phyloP scores from a whole-genome alignment of 2,329 filamentous ascomycete species.

The Trichophyton verrucosum region DNA sequence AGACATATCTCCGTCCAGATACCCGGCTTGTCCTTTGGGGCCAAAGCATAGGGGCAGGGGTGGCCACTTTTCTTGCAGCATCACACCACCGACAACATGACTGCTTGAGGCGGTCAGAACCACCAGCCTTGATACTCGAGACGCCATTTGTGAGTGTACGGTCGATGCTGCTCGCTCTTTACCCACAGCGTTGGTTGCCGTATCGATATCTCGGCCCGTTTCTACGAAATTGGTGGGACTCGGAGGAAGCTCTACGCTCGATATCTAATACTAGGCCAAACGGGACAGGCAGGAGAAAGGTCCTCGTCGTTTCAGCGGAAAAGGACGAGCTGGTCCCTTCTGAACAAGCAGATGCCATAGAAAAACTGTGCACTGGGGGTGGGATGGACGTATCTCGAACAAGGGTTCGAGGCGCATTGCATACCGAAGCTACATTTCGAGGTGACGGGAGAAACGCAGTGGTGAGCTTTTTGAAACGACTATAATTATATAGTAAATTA shows the following conservation, averaged over 20 bases:
- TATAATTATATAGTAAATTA: background rate
- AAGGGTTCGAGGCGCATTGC: constrained; percentile 36
- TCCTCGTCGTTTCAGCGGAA: constrained; percentile 31
- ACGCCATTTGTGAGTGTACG: constrained; percentile 62
- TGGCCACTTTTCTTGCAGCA: constrained; percentile 49
- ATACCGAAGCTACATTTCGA: constrained; percentile 38
- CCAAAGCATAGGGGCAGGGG: constrained; percentile 45
- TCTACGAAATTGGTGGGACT: constrained; percentile 50
- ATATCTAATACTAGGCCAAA: constrained; percentile 19
- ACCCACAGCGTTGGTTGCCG: constrained; percentile 68
- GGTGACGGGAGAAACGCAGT: constrained; percentile 32
- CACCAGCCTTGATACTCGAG: constrained; percentile 50
- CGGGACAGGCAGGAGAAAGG: constrained; percentile 15
- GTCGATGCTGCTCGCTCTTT: constrained; percentile 58
- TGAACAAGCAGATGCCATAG: constrained; percentile 25
- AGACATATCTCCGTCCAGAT: constrained; percentile 22
- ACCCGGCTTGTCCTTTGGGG: constrained; percentile 12
- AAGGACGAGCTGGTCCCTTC: constrained; percentile 35
- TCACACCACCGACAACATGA: constrained; percentile 26
- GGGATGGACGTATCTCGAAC: constrained; percentile 27
- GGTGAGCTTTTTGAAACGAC: constrained; percentile 13
- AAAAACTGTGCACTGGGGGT: constrained; percentile 22
- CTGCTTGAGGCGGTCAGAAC: constrained; percentile 17
- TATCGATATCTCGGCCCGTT: constrained; percentile 66
- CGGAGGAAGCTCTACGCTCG: constrained; percentile 27